A percentile compares a stretch with the other conserved stretches of the same genome.
phyloP scores from a whole-genome alignment of 1,284 basidiomycete species.

The Leccinum fallax region DNA sequence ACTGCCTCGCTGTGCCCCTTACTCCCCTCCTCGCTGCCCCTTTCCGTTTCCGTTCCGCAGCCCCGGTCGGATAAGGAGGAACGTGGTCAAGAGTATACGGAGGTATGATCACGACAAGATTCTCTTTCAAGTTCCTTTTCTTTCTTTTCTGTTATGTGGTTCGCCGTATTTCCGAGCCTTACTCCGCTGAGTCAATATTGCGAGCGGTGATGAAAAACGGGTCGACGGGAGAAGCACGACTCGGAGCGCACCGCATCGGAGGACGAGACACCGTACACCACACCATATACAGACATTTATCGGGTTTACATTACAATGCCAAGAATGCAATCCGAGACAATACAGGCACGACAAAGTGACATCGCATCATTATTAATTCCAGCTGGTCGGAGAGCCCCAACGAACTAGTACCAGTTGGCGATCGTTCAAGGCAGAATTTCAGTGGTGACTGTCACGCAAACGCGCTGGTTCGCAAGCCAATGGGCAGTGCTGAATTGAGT shows the following conservation, averaged over 20 bases:
- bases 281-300: background rate
- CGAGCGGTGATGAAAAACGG: background rate
- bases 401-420: background rate
- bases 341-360: too few relatives aligned
- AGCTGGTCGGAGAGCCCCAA: background rate
- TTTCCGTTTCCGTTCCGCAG: background rate
- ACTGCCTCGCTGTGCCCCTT: background rate
- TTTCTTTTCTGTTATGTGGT: background rate
- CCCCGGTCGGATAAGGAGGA: background rate
- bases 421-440: background rate
- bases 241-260: background rate
- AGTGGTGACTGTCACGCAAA: background rate
- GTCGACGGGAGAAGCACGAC: background rate
- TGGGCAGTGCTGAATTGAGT: background rate
- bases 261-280: background rate
- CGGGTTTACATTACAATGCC: background rate
- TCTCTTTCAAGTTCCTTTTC: background rate
- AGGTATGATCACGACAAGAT: background rate
- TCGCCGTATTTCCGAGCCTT: background rate
- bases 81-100: background rate
- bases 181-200: background rate
- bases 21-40: background rate
- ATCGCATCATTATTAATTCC: background rate
- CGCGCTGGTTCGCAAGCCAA: background rate
- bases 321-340: background rate